These are phyloP conservation scores for Didymellaceae sp. DNA, from an alignment of 2,329 filamentous ascomycete genomes.

Conservation along the genomic window DNA sequence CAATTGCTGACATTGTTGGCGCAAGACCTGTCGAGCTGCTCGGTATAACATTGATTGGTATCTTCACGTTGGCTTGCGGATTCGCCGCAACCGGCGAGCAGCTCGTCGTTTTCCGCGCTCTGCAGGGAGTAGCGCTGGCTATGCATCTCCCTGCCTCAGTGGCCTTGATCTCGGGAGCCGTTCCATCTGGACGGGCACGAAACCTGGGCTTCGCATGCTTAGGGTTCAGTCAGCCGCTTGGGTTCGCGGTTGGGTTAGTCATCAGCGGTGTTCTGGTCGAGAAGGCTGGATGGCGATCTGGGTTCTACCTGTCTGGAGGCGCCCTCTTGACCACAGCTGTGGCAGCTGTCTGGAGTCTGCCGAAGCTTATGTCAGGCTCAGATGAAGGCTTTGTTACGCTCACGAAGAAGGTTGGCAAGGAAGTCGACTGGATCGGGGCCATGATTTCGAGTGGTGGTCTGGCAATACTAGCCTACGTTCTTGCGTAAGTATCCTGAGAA, in stretches of 20 bases:
- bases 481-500: conserved; percentile 27
- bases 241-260: conserved; percentile 60
- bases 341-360: conserved; percentile 39
- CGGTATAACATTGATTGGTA: conserved; percentile 51
- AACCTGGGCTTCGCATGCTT: conserved; percentile 50
- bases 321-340: conserved; percentile 46
- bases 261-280: conserved; percentile 58
- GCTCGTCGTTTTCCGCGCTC: conserved; percentile 52
- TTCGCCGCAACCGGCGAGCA: conserved; percentile 54
- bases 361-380: conserved; percentile 22
- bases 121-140: conserved; percentile 56
- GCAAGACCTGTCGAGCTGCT: conserved; percentile 53
- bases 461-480: conserved; percentile 32
- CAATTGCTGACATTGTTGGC: conserved; percentile 60
- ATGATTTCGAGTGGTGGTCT: conserved; percentile 33
- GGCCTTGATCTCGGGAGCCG: conserved; percentile 50
- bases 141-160: conserved; percentile 58
- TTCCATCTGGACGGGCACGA: conserved; percentile 32
- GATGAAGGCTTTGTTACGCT: conserved; percentile 1
- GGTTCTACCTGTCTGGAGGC: conserved; percentile 52
- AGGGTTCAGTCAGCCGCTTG: conserved; percentile 56
- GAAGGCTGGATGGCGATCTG: conserved; percentile 56
- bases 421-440: conserved; percentile 41
- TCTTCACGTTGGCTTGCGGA: conserved; percentile 55
- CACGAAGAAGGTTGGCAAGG: conserved; percentile 23